Conservation (phyloP, 2,329 filamentous ascomycete genomes). For the Kalaharituber pfeilii region DNA sequence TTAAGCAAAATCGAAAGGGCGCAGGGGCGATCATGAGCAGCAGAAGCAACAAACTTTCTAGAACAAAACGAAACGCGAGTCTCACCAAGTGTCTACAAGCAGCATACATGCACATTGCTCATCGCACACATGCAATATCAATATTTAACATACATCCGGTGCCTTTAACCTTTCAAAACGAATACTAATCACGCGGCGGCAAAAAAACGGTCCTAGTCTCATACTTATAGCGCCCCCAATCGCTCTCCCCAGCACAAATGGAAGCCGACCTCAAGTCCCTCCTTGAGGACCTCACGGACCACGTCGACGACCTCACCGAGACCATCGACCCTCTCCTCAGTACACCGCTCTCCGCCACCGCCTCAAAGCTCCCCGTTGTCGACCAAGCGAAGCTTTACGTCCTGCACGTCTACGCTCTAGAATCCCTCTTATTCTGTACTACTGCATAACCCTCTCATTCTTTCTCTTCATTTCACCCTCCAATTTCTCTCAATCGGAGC, state of each 20-base stretch:
- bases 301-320: slow-evolving; percentile 63
- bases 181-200: too few relatives aligned
- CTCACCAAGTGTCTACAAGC: too few relatives aligned
- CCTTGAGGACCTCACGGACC: slow-evolving; percentile 55
- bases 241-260: slow-evolving; percentile 7
- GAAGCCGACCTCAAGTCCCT: slow-evolving; percentile 43
- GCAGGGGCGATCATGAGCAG: too few relatives aligned
- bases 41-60: too few relatives aligned
- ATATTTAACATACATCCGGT: too few relatives aligned
- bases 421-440: slow-evolving; percentile 74
- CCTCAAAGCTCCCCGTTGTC: slow-evolving; percentile 69
- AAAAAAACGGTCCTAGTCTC: too few relatives aligned
- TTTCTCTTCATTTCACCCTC: background rate
- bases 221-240: background rate
- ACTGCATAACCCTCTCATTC: slow-evolving; percentile 2
- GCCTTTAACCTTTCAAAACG: too few relatives aligned
- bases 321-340: slow-evolving; percentile 56
- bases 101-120: too few relatives aligned
- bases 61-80: too few relatives aligned
- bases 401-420: slow-evolving; percentile 72
- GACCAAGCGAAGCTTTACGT: slow-evolving; percentile 90
- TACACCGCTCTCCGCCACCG: slow-evolving; percentile 45
- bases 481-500: background rate
- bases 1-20: too few relatives aligned
- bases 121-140: too few relatives aligned